Percentiles rank a stretch among this genome's conserved stretches.
phyloP scores from a whole-genome alignment of 768 basidiomycete species.

The Psilocybe azurescens region DNA sequence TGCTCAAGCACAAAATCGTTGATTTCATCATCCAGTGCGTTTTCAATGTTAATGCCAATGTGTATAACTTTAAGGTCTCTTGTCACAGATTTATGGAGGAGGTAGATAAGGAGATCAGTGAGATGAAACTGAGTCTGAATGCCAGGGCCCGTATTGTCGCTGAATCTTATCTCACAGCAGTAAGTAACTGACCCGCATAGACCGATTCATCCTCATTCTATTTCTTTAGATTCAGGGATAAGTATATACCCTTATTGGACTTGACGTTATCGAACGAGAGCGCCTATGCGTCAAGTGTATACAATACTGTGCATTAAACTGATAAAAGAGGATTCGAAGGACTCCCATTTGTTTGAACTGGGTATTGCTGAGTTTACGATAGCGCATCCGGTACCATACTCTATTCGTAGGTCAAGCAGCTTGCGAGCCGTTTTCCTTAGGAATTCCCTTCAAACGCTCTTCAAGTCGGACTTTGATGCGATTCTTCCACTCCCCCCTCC shows the following conservation, averaged over 20 bases:
- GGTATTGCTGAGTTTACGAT: neutral
- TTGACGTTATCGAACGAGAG: neutral
- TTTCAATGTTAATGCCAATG: neutral
- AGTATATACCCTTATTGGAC: constrained; percentile 7
- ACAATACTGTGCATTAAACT: constrained; percentile 14
- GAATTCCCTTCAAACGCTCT: constrained; percentile 22
- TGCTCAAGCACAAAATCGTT: constrained; percentile 99
- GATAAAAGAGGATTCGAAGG: neutral
- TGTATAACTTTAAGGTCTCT: neutral
- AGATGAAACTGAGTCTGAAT: constrained; percentile 98
- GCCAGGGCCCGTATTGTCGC: constrained; percentile 97
- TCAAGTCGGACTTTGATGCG: constrained; percentile 38
- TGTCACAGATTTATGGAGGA: constrained; percentile 92
- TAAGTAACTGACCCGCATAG: constrained; percentile 41
- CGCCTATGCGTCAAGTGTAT: neutral
- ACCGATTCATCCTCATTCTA: neutral
- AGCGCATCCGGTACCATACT: neutral
- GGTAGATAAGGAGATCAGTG: constrained; percentile 98
- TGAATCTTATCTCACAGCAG: constrained; percentile 93
- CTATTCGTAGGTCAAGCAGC: neutral
- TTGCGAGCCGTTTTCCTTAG: neutral
- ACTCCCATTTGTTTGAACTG: neutral
- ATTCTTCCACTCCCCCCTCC: constrained; percentile 45
- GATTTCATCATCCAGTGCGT: constrained; percentile 98
- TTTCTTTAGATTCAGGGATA: constrained; percentile 16